phyloP scores from a whole-genome alignment of 2,329 filamentous ascomycete species.

The Blastomyces parvus region DNA sequence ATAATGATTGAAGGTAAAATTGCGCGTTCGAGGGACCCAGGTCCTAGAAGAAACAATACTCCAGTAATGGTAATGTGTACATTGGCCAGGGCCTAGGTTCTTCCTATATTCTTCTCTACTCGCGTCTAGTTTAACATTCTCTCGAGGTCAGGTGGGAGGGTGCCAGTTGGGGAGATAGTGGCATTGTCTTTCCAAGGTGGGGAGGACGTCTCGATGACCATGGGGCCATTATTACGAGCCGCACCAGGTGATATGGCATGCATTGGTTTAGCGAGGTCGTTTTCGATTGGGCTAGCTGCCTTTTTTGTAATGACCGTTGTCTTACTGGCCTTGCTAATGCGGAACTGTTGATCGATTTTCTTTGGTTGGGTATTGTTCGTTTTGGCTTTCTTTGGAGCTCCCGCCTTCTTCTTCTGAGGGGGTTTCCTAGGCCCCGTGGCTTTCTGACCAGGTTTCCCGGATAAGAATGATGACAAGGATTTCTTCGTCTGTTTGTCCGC shows the following conservation, averaged over 20 bases:
- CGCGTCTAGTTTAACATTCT: conserved; percentile 6
- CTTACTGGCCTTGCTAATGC: conserved; percentile 11
- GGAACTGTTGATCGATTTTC: conserved; percentile 12
- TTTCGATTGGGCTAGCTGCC: conserved; percentile 19
- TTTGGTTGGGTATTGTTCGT: conserved; percentile 5
- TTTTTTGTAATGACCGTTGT: conserved; percentile 13
- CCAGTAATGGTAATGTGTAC: background rate
- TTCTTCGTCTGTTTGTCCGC: background rate
- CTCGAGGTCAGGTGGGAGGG: conserved; percentile 16
- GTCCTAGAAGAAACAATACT: background rate
- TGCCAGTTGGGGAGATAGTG: conserved; percentile 16
- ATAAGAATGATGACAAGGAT: conserved; percentile 9
- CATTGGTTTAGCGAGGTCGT: conserved; percentile 26
- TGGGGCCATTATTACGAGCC: conserved; percentile 30
- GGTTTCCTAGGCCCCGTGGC: conserved; percentile 1
- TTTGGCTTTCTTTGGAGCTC: conserved; percentile 11
- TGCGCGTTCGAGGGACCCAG: background rate
- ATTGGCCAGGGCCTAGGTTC: background rate
- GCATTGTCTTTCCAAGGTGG: conserved; percentile 12
- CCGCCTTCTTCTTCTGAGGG: conserved; percentile 10
- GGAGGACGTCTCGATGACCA: conserved; percentile 19
- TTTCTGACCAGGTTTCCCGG: conserved; percentile 25
- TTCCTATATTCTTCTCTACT: background rate
- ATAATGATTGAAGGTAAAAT: background rate
- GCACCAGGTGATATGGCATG: conserved; percentile 27